Evolutionary conservation across 2,329 filamentous ascomycete species (phyloP), one percentile per base, ranked within the genome.

Genomic region (Pseudogymnoascus sp.): DNA sequence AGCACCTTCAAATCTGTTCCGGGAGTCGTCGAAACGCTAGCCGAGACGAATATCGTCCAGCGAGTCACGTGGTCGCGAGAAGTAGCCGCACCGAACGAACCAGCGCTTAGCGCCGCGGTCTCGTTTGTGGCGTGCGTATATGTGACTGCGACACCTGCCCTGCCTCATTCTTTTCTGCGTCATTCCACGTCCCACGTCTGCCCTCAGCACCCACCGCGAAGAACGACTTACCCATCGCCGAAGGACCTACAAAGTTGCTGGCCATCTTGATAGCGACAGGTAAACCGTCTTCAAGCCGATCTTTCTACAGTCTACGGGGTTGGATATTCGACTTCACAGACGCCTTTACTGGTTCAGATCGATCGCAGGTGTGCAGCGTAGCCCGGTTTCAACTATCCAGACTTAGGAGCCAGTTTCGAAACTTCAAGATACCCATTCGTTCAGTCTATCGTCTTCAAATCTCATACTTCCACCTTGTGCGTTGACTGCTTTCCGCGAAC

Each of bases 321-420:
- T 68, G 67, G 67, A 72, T 68, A 63, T 63, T 51, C 42, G 27
- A 55, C 66, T 69, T 76, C 73, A 71, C 79, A 79, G 84, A 86
- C 80, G 78, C 84, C 84, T 86, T 86, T 69, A 84, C 79, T 86
- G 83, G 84, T 84, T 79, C 71, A 73, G 74, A 77, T 74, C 73
- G 70, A 74, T 74, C 68, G 65, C 61, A 64, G 64, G 63, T 63
- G 48, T 41, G 60, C 51, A 42, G 41, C 17, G 60, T 38, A 59
- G 62, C 62, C 44, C 58, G 42, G 61, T 58, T 63, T 59, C 60
- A 62, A 62, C 51, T 58, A 33, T 59, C 42, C 36, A 17, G 29
- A 17, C 33, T 29, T 31, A 61, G 17, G 35, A 25, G 36, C 48
- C 35, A 61, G 65, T 63, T 55, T 64, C 51, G 61, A 35, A 64